Percentiles rank a stretch among this genome's conserved stretches.
Conservation (phyloP, 345 rosid species). For the Abelmoschus esculentus region DNA sequence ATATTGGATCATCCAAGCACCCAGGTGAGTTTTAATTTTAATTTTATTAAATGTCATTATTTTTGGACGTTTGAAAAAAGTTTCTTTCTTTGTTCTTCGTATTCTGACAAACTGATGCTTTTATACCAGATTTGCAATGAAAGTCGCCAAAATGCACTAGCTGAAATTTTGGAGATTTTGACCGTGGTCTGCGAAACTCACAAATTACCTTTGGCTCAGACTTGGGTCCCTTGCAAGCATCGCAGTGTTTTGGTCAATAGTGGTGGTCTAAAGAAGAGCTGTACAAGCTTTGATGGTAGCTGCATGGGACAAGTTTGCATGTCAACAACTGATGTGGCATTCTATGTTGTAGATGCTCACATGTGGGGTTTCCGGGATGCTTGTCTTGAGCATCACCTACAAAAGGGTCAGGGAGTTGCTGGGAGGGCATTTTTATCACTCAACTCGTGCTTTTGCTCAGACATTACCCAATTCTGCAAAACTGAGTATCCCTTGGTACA, state of each 20-base stretch:
- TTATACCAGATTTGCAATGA: conserved; percentile 81
- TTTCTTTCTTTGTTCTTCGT: conserved; percentile 23
- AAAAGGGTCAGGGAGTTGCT: conserved; percentile 90
- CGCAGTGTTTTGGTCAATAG: conserved; percentile 71
- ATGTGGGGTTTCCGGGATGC: conserved; percentile 97
- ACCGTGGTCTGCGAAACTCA: conserved; percentile 76
- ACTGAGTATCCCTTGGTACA: conserved; percentile 87
- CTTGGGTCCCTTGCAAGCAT: conserved; percentile 96
- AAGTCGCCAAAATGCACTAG: conserved; percentile 79
- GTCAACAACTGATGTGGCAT: conserved; percentile 87
- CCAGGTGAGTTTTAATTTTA: conserved; percentile 46
- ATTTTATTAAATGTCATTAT: conserved; percentile 16
- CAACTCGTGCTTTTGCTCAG: conserved; percentile 62
- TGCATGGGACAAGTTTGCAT: conserved; percentile 87
- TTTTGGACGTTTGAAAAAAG: conserved; percentile 21
- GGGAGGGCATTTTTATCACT: conserved; percentile 79
- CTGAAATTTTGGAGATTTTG: conserved; percentile 84
- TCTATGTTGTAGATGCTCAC: conserved; percentile 77
- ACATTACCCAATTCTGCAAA: conserved; percentile 71
- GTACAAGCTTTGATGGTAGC: conserved; percentile 81
- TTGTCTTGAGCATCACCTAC: conserved; percentile 90
- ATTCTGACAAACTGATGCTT: conserved; percentile 37
- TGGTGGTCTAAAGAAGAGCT: conserved; percentile 85
- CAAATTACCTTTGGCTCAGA: conserved; percentile 91
- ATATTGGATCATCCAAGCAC: conserved; percentile 60